Evolutionary conservation across 371 early-diverging fungal species (phyloP), one percentile per base, ranked within the genome.

Genomic region (Apophysomyces trapeziformis): DNA sequence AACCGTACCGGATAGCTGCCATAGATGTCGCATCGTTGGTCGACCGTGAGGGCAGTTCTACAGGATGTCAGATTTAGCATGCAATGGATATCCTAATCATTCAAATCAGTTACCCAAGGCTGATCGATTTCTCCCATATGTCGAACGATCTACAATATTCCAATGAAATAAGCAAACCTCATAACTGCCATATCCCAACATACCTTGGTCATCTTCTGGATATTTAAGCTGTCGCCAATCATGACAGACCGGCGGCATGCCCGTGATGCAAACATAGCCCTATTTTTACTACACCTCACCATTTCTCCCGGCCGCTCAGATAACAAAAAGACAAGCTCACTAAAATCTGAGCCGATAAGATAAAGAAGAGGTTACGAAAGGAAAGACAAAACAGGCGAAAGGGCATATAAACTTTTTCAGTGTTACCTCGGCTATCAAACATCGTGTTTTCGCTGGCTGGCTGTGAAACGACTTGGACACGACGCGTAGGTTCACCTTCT

Each of bases 21-120:
- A 60, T 47, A 97, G 69, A 72, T 95, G 94, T 36, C 96, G 85
- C 88, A 96, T 92, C 0, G 99, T 98, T 1, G 99, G 99, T 16
- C 99, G 82, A 4, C 99, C 99, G 68, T 99, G 99, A 14, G 99
- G 99, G 70, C 99, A 99, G 68, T 98, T 98, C 96, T 86, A 69
- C 43, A 57, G 58, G 35, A 37, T 26, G 57, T 38, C n/a, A 50
- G 12, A 58, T 47, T 5, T 38, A 21, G 38, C 18, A 47, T n/a
- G 6, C 18, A 16, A 26, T 26, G 3, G 16, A 11, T 16, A 36
- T 41, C 32, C 58, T 8, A 32, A n/a, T 0, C 63, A 18, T 21
- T n/a, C 50, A 56, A n/a, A 18, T 26, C 32, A 45, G 21, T 72
- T 80, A 87, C 87, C 92, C 95, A 97, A 35, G 96, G 96, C 65